These are phyloP conservation scores for Nakazawaea wyomingensis DNA, from an alignment of 805 yeast species.

Conservation along the genomic window DNA sequence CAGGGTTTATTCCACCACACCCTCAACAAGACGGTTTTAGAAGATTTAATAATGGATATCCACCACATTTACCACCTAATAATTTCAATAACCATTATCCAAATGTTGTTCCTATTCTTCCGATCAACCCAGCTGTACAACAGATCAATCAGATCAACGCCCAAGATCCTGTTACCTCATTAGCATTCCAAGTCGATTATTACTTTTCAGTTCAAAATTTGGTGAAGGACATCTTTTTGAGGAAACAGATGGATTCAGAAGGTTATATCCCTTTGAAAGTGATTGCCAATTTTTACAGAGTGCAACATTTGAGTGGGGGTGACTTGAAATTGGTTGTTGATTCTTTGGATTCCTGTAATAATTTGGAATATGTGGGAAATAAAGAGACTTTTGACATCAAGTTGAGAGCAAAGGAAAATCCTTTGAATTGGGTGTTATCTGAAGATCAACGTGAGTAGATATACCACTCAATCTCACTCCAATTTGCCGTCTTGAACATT, in stretches of 20 bases:
- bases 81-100: slow-evolving; percentile 5
- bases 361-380: slow-evolving; percentile 33
- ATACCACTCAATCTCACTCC: too few species aligned
- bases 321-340: slow-evolving; percentile 47
- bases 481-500: not conserved
- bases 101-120: slow-evolving; percentile 2
- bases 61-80: slow-evolving; percentile 6
- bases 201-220: slow-evolving; percentile 87
- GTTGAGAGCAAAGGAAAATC: slow-evolving; percentile 55
- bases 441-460: slow-evolving; percentile 35
- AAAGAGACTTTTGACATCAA: slow-evolving; percentile 43
- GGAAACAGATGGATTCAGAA: slow-evolving; percentile 71
- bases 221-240: slow-evolving; percentile 75
- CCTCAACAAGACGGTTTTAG: slow-evolving; percentile 3
- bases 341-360: slow-evolving; percentile 48
- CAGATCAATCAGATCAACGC: slow-evolving; percentile 3
- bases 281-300: slow-evolving; percentile 70
- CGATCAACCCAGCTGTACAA: slow-evolving; percentile 5
- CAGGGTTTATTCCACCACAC: slow-evolving; percentile 6
- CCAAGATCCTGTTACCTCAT: slow-evolving; percentile 17
- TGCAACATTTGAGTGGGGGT: slow-evolving; percentile 59
- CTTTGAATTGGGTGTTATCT: slow-evolving; percentile 68
- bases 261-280: slow-evolving; percentile 67
- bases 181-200: slow-evolving; percentile 71
- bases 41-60: slow-evolving; percentile 9